Evolutionary conservation across 306 rosid genomes (phyloP), one percentile per base, ranked within the genome.

Genomic region (Myrica gale): DNA sequence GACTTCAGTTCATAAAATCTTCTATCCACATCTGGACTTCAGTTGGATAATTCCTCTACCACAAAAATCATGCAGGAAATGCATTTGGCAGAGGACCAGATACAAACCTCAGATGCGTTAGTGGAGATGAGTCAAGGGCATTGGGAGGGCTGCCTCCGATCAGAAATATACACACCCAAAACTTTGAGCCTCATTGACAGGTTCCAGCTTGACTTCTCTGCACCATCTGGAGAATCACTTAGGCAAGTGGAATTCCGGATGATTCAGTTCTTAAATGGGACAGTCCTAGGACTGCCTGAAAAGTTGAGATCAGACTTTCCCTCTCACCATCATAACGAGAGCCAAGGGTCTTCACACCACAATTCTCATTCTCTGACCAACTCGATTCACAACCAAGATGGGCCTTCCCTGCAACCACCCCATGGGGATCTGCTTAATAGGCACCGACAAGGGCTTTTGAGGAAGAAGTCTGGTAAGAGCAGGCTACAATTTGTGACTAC

Each of bases 141-240:
- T 66, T 95, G 99, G 99, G 99, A 95, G 85, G 93, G 97, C 68
- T 90, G 97, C 87, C 87, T 84, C 69, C 93, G 87, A 42, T 95
- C 97, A 32, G 99, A 95, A 84, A 87, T 90, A 78, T 92, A 88
- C 81, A 88, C 97, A 19, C 84, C 97, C 44, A 97, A 95, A 80
- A 78, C 87, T 75, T 61, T 83, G 81, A 76, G 83, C 85, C 79
- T 87, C 82, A 88, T 92, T 44, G 99, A 95, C 77, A 76, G 90
- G 61, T 76, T 84, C 69, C 98, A 95, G 77, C 99, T 97, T 5
- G 99, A 95, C 88, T 95, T 95, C 74, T 74, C 97, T 37, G 89
- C 97, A 20, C 97, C 99, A 57, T 85, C 96, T 46, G 99, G 99
- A 68, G 99, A 92, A 82, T 89, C 99, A 21, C 96, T 95, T 57